A percentile compares a stretch with the other conserved stretches of the same genome.
These are phyloP conservation scores for Heterobasidion parviporum DNA, from an alignment of 1,284 basidiomycete species.

Conservation along the genomic window DNA sequence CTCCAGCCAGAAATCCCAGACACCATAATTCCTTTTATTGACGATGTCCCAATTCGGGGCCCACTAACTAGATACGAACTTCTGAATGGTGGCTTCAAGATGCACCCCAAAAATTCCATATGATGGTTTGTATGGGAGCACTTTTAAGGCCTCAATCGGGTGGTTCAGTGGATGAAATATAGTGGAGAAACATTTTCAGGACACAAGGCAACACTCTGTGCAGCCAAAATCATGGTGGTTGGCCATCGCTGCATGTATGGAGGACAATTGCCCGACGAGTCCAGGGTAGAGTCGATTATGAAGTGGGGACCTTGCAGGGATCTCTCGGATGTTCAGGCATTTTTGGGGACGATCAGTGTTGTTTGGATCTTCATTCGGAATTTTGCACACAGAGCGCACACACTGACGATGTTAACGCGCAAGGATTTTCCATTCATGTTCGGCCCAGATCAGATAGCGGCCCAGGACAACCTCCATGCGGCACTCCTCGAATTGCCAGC, in stretches of 20 bases:
- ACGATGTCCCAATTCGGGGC: slow-evolving; percentile 17
- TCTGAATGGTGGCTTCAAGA: too few relatives aligned
- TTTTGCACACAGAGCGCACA: neutral
- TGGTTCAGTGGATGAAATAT: too few relatives aligned
- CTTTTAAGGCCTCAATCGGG: too few relatives aligned
- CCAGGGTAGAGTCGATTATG: neutral
- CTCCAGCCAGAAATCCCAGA: slow-evolving; percentile 17
- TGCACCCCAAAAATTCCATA: too few relatives aligned
- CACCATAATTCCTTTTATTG: slow-evolving; percentile 24
- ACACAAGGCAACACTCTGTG: too few relatives aligned
- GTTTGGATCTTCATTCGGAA: neutral
- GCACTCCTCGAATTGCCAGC: too few relatives aligned
- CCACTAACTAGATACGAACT: slow-evolving; percentile 12
- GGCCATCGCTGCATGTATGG: neutral
- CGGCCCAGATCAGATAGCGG: too few relatives aligned
- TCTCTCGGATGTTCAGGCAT: neutral
- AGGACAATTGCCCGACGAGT: neutral
- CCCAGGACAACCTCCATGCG: too few relatives aligned
- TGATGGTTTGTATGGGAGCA: too few relatives aligned
- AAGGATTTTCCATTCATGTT: too few relatives aligned
- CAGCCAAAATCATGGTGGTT: too few relatives aligned
- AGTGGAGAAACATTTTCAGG: too few relatives aligned
- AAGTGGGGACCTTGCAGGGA: neutral
- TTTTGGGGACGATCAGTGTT: neutral
- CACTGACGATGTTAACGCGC: neutral